These are phyloP conservation scores for Conticribra guillardii DNA, from an alignment of 108 stramenopile genomes.

Conservation along the genomic window DNA sequence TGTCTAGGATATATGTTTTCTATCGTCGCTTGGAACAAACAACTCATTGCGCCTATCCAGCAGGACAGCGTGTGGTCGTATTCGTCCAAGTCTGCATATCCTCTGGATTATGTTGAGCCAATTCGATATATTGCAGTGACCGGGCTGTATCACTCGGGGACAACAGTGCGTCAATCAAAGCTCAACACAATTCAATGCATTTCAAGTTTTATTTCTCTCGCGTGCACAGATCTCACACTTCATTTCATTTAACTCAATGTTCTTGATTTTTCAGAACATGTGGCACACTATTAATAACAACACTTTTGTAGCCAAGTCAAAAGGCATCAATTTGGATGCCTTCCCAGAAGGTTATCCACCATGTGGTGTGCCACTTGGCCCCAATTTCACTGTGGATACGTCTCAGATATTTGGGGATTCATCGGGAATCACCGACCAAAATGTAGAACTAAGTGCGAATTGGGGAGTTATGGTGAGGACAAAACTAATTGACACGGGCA, in stretches of 20 bases:
- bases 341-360: constrained; percentile 29
- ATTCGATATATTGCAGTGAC: constrained; percentile 29
- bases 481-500: neutral
- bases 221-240: neutral
- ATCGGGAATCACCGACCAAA: constrained; percentile 11
- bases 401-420: neutral
- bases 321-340: constrained; percentile 11
- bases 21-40: neutral
- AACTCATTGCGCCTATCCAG: neutral
- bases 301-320: neutral
- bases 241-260: neutral
- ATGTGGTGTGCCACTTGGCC: constrained; percentile 21
- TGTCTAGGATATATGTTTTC: neutral
- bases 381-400: constrained; percentile 24
- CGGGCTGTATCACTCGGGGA: constrained; percentile 24
- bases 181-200: neutral
- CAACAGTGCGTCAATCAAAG: constrained; percentile 12
- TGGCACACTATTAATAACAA: constrained; percentile 19
- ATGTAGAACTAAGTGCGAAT: neutral
- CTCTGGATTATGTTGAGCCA: constrained; percentile 6
- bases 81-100: neutral
- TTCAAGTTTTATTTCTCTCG: too few relatives aligned
- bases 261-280: constrained; percentile 1
- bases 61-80: neutral
- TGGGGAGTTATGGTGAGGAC: constrained; percentile 25